phyloP scores from a whole-genome alignment of 176 grass and related monocot species.

The Oryza glaberrima region DNA sequence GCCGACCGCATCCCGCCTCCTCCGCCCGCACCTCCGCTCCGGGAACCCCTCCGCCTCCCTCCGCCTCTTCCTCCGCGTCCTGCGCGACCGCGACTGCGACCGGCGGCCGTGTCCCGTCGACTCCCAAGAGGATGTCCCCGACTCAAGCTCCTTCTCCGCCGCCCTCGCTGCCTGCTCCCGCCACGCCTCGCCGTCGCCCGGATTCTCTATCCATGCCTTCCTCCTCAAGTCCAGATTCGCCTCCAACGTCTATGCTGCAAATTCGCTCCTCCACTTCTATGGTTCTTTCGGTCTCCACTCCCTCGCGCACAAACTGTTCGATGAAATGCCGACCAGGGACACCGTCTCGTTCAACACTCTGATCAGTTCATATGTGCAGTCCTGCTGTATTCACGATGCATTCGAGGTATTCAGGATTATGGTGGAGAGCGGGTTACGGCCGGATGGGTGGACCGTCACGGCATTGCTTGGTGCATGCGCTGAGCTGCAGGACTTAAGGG shows the following conservation, averaged over 20 bases:
- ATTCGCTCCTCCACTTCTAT: conserved; percentile 58
- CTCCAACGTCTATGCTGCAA: conserved; percentile 48
- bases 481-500: conserved; percentile 25
- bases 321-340: conserved; percentile 41
- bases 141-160: conserved; percentile 43
- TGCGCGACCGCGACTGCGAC: conserved; percentile 28
- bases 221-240: conserved; percentile 54
- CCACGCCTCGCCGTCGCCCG: conserved; percentile 32
- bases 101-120: not conserved
- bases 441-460: conserved; percentile 38
- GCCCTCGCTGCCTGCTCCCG: conserved; percentile 43
- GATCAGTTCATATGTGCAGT: conserved; percentile 22
- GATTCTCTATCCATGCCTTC: conserved; percentile 53
- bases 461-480: not conserved
- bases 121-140: not conserved
- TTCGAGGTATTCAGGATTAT: conserved; percentile 35
- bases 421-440: not conserved
- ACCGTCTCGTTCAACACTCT: conserved; percentile 49
- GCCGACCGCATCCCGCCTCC: conserved; percentile 45
- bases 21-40: conserved; percentile 53
- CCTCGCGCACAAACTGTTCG: conserved; percentile 27
- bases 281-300: conserved; percentile 32
- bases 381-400: not conserved
- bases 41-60: conserved; percentile 46
- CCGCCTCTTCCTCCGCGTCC: conserved; percentile 37